These are phyloP conservation scores for Sporothrix schenckii DNA, from an alignment of 2,329 filamentous ascomycete genomes.

Conservation along the genomic window DNA sequence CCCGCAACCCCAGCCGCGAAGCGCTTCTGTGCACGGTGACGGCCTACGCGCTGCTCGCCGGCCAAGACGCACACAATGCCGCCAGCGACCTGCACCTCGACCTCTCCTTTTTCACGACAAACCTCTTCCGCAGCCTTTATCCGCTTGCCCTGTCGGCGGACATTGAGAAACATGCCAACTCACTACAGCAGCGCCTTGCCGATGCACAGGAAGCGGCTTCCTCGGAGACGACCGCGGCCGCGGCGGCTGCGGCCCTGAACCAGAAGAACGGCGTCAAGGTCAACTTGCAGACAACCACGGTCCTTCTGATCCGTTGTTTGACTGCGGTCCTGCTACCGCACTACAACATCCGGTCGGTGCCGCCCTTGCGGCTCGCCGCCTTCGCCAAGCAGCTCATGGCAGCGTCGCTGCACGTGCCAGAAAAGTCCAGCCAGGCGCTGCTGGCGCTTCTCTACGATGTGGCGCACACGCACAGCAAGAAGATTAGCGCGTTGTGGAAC, in stretches of 20 bases:
- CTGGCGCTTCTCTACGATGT: slow-evolving; percentile 78
- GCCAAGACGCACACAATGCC: slow-evolving; percentile 87
- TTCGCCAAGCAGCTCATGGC: slow-evolving; percentile 92
- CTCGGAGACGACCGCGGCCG: slow-evolving; percentile 33
- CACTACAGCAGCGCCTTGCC: slow-evolving; percentile 70
- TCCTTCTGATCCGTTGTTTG: slow-evolving; percentile 85
- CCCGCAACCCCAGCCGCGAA: slow-evolving; percentile 80
- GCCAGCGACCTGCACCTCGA: slow-evolving; percentile 82
- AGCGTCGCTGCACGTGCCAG: slow-evolving; percentile 79
- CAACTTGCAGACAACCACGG: slow-evolving; percentile 93
- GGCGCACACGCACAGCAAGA: slow-evolving; percentile 77
- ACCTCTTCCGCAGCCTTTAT: slow-evolving; percentile 86
- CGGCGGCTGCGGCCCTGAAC: slow-evolving; percentile 31
- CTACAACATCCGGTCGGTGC: slow-evolving; percentile 71
- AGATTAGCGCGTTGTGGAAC: slow-evolving; percentile 85
- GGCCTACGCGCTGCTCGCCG: slow-evolving; percentile 91
- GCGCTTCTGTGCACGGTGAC: slow-evolving; percentile 93
- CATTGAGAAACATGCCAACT: slow-evolving; percentile 77
- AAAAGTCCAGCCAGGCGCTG: slow-evolving; percentile 82
- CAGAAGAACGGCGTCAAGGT: slow-evolving; percentile 62
- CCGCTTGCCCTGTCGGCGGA: slow-evolving; percentile 79
- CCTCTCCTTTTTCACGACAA: slow-evolving; percentile 90
- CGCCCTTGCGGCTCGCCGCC: slow-evolving; percentile 82
- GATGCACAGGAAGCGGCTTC: slow-evolving; percentile 43
- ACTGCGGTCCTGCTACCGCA: slow-evolving; percentile 78